Evolutionary conservation across 352 stramenopile genomes (phyloP), one percentile per base, ranked within the genome.

Genomic region (Pythium coloratum): DNA sequence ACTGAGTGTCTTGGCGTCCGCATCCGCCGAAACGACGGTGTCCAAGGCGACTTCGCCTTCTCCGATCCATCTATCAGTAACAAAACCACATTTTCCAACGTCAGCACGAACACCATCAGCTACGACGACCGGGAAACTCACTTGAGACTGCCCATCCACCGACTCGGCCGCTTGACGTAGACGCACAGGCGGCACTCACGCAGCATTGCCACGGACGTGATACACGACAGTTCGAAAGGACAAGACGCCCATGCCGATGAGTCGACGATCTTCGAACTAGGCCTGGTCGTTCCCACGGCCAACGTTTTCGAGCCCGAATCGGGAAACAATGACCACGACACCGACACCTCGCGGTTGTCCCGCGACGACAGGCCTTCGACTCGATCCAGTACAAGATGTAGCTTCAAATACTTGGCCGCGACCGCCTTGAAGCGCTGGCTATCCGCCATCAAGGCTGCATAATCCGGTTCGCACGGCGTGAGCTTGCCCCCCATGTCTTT

Each of bases 381-480:
- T 53, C 46, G 46, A n/a, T 53, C 46, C 14, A 49, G 40, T 1
- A 49, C 40, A 16, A 49, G 40, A 24, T 24, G 40, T 0, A 49
- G 40, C 40, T 49, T 49, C 40, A 24, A 13, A 49, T 20, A 49
- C 40, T 20, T 24, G 40, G 8, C 6, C 3, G 20, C 46, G n/a
- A 53, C n/a, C 12, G 46, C 12, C 46, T 32, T 30, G n/a, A 4
- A 12, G 6, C 20, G 46, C 46, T 53, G 46, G 8, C 14, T 4
- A 53, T 1, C n/a, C 8, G 18, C n/a, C n/a, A 53, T n/a, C 46
- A 53, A n/a, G n/a, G 13, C 46, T 30, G 46, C 18, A 14, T 53
- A 53, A 16, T 30, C 14, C 16, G 62, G 32, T 2, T 47, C n/a
- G 33, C 62, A 68, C 2, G 40, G 62, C 20, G 42, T 62, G 51